phyloP scores from a whole-genome alignment of 2,329 filamentous ascomycete genomes.

The Aspergillus melleus region DNA sequence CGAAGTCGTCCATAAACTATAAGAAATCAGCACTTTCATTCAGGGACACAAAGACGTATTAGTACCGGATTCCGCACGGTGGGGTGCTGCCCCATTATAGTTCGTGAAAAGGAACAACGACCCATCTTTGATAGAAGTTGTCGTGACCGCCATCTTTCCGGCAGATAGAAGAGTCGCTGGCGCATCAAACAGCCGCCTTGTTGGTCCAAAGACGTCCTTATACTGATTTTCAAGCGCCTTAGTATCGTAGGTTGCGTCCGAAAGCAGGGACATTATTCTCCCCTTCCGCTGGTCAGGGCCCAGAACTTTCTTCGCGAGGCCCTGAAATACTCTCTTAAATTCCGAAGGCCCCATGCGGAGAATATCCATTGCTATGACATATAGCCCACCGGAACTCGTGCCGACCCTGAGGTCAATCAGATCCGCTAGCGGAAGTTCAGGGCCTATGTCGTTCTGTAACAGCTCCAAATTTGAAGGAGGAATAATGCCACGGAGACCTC shows the following conservation, averaged over 20 bases:
- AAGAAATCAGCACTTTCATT: not conserved
- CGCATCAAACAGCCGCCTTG: not conserved
- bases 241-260: constrained; percentile 9
- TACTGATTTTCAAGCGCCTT: constrained; percentile 2
- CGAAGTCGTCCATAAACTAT: constrained; percentile 5
- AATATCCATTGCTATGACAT: constrained; percentile 3
- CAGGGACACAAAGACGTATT: too few species aligned
- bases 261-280: not conserved
- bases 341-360: not conserved
- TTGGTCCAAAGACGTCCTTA: constrained; percentile 5
- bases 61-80: constrained; percentile 1
- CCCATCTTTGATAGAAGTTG: too few species aligned
- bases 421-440: constrained; percentile 2
- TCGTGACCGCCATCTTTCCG: not conserved
- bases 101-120: constrained; percentile 5
- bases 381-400: constrained; percentile 5
- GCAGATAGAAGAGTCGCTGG: not conserved
- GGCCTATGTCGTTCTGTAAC: constrained; percentile 8
- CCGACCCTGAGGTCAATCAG: constrained; percentile 6
- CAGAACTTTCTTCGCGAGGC: not conserved
- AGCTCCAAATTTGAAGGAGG: constrained; percentile 12
- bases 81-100: constrained; percentile 3
- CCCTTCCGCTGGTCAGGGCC: not conserved
- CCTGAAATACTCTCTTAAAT: not conserved
- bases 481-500: constrained; percentile 25